phyloP scores from a whole-genome alignment of 2,329 filamentous ascomycete genomes.

The Orbilia javanica region DNA sequence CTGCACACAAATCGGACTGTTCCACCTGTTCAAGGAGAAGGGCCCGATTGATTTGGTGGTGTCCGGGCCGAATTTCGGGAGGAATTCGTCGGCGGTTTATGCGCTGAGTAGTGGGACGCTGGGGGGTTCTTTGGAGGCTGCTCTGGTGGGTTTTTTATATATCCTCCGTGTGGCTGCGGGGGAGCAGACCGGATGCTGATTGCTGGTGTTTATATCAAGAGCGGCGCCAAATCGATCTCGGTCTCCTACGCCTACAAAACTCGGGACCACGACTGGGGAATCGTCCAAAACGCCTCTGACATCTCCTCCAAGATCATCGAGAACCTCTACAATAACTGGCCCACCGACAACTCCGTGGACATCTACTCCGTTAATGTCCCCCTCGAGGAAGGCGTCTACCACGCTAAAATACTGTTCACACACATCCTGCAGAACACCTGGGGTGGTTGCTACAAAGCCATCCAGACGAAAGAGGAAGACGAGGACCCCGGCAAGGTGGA shows the following conservation, averaged over 20 bases:
- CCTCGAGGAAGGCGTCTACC: constrained; percentile 79
- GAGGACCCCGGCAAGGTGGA: constrained; percentile 77
- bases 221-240: constrained; percentile 78
- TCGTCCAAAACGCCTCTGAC: constrained; percentile 81
- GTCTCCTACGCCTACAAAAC: constrained; percentile 91
- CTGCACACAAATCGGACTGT: constrained; percentile 84
- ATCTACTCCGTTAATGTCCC: constrained; percentile 95
- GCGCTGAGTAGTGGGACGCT: constrained; percentile 78
- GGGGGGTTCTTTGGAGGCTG: constrained; percentile 47
- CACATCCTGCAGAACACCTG: constrained; percentile 91
- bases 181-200: too few relatives aligned
- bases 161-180: too few relatives aligned
- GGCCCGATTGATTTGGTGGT: constrained; percentile 82
- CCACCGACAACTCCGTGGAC: constrained; percentile 75
- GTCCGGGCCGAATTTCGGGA: constrained; percentile 82
- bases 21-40: constrained; percentile 80
- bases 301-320: constrained; percentile 83
- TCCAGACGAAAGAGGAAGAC: constrained; percentile 74
- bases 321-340: constrained; percentile 81
- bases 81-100: constrained; percentile 85
- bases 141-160: constrained; percentile 18
- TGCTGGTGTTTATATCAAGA: constrained; percentile 63
- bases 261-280: constrained; percentile 81
- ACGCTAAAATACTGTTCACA: constrained; percentile 81
- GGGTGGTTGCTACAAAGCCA: constrained; percentile 82